A percentile compares a stretch with the other conserved stretches of the same genome.
Evolutionary conservation across 495 filamentous ascomycete species (phyloP).

Genomic region (Aspergillus leporis): DNA sequence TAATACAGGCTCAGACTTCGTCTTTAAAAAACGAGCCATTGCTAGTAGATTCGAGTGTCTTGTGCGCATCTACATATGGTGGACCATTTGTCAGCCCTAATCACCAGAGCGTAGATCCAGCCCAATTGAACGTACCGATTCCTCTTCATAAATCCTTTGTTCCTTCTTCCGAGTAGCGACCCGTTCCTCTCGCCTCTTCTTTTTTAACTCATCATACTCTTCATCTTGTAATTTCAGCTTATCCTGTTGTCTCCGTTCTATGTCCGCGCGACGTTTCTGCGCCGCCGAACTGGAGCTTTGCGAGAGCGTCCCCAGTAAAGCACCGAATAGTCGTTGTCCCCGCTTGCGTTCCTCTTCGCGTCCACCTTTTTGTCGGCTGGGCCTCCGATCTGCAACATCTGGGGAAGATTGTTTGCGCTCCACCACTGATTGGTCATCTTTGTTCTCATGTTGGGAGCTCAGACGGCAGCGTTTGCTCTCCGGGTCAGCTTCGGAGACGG

Average conservation of each 20-base stretch:
- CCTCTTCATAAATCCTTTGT: conserved; percentile 75
- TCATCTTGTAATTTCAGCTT: conserved; percentile 74
- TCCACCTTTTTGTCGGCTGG: conserved; percentile 42
- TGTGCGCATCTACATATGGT: conserved; percentile 66
- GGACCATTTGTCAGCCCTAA: neutral
- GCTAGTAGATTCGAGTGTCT: conserved; percentile 72
- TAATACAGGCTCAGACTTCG: conserved; percentile 70
- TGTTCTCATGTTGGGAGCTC: conserved; percentile 28
- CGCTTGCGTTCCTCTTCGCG: conserved; percentile 78
- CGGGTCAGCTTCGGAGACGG: conserved; percentile 50
- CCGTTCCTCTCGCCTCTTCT: conserved; percentile 62
- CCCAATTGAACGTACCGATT: conserved; percentile 59
- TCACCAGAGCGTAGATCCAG: neutral
- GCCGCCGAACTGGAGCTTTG: conserved; percentile 67
- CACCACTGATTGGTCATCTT: conserved; percentile 8
- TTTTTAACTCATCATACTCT: conserved; percentile 67
- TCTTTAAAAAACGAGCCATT: conserved; percentile 73
- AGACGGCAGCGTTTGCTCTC: conserved; percentile 58
- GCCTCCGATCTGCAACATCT: conserved; percentile 40
- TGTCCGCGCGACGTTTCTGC: conserved; percentile 79
- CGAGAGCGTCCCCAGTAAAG: conserved; percentile 81
- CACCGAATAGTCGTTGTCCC: conserved; percentile 87
- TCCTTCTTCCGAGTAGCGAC: conserved; percentile 60
- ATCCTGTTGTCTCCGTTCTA: conserved; percentile 86
- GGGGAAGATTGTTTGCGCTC: conserved; percentile 17